Percentiles rank a stretch among this genome's conserved stretches.
Evolutionary conservation across 2,329 filamentous ascomycete species (phyloP).

Genomic region (Fusarium tjaetaba): DNA sequence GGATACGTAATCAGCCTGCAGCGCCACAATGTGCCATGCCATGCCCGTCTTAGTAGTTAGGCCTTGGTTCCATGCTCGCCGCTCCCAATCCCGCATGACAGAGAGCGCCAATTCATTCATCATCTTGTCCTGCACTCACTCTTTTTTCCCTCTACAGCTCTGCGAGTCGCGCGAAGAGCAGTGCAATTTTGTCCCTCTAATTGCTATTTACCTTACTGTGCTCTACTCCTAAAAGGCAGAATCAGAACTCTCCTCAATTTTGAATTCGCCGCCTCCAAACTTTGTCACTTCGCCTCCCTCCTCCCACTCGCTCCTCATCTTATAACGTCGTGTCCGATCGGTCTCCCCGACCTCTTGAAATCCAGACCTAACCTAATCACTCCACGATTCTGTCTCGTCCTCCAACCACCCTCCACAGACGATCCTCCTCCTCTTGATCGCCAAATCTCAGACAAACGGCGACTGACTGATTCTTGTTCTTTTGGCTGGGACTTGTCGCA

Average conservation of each 20-base stretch:
- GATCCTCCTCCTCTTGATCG: slow-evolving; percentile 10
- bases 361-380: slow-evolving; percentile 28
- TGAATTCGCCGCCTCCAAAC: slow-evolving; percentile 6
- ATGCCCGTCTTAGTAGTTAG: slow-evolving; percentile 9
- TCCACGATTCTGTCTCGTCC: slow-evolving; percentile 33
- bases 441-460: slow-evolving; percentile 17
- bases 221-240: not conserved
- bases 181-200: slow-evolving; percentile 17
- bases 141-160: slow-evolving; percentile 1
- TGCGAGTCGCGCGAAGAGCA: slow-evolving; percentile 27
- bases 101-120: slow-evolving; percentile 35
- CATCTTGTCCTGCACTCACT: slow-evolving; percentile 32
- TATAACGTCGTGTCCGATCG: slow-evolving; percentile 29
- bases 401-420: slow-evolving; percentile 36
- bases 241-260: not conserved
- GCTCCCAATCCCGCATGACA: slow-evolving; percentile 29
- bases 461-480: not conserved
- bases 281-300: slow-evolving; percentile 9
- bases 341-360: slow-evolving; percentile 39
- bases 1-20: slow-evolving; percentile 39
- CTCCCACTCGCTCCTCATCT: slow-evolving; percentile 9
- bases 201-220: not conserved
- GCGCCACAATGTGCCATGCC: slow-evolving; percentile 25
- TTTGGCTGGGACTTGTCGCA: slow-evolving; percentile 16
- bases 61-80: slow-evolving; percentile 30